Evolutionary conservation across 2,329 filamentous ascomycete species (phyloP), one percentile per base, ranked within the genome.

Genomic region (Chaetomium olivaceum): DNA sequence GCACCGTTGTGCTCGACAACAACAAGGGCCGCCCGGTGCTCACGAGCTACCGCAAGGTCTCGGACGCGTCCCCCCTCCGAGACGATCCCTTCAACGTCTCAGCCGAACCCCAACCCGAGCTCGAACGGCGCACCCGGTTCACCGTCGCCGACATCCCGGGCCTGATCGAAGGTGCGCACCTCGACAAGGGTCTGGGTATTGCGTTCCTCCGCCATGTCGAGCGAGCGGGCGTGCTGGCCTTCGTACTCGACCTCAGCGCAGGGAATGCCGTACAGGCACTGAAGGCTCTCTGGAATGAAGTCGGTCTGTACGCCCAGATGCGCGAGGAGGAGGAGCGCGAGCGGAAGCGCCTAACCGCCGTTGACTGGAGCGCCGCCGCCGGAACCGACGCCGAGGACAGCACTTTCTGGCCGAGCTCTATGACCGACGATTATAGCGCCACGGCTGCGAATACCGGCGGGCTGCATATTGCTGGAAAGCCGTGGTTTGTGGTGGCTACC

Each of bases 61-160:
- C 81, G 64, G 80, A 71, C 77, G 80, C 25, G 72, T 76, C 80
- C 73, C 51, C 36, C 11, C 82, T 36, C 4, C 31, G 33, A 7
- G 56, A 79, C 79, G 63, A 67, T 43, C 65, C 63, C 6, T 64
- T 69, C 73, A 78, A 73, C 70, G 75, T 74, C 43, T 25, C 52
- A 72, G 78, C 72, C 21, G 80, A 74, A 72, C 81, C 69, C 75
- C 82, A 76, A 5, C 79, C 83, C 56, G 82, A 76, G 76, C 82
- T 75, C 72, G 84, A 79, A 75, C 80, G 85, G 0, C 85, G 93
- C 39, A 92, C 90, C 1, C 88, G 91, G 64, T 97, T 98, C 77
- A 96, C 92, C 9, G 90, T 99, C 66, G 95, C 95, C 19, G 95
- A 99, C 76, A 98, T 99, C 64, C 95, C 95, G 1, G 95, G 95